Conservation (phyloP, 2,329 filamentous ascomycete species). For the Pseudocercospora fuligena region DNA sequence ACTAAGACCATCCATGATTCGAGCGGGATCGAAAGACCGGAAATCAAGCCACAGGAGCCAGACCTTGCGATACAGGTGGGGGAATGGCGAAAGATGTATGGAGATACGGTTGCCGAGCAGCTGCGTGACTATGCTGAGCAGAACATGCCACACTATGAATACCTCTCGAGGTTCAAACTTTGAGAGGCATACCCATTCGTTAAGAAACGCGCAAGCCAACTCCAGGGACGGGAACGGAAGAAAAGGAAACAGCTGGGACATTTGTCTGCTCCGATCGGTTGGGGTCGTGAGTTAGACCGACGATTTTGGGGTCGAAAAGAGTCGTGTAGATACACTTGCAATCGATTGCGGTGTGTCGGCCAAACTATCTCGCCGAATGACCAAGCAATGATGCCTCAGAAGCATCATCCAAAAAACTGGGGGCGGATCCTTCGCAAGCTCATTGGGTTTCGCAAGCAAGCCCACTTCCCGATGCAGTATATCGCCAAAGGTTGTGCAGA, state of each 20-base stretch:
- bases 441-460: not conserved
- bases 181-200: not conserved
- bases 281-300: too few relatives aligned
- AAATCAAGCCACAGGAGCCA: not conserved
- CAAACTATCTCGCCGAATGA: not conserved
- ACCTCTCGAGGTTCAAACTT: not conserved
- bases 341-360: not conserved
- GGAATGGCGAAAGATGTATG: not conserved
- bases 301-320: not conserved
- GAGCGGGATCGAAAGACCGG: slow-evolving; percentile 9
- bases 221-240: too few relatives aligned
- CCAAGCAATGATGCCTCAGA: not conserved
- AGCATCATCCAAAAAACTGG: not conserved
- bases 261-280: not conserved
- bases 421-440: not conserved
- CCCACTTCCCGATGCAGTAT: not conserved
- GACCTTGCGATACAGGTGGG: not conserved
- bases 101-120: not conserved
- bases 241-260: not conserved
- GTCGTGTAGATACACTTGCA: not conserved
- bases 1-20: slow-evolving; percentile 1
- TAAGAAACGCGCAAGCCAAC: too few relatives aligned
- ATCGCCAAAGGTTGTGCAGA: not conserved
- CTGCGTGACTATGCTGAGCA: not conserved
- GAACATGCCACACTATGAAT: slow-evolving; percentile 1